A percentile compares a stretch with the other conserved stretches of the same genome.
phyloP scores from a whole-genome alignment of 352 stramenopile genomes.

The Pythium plurisporium region DNA sequence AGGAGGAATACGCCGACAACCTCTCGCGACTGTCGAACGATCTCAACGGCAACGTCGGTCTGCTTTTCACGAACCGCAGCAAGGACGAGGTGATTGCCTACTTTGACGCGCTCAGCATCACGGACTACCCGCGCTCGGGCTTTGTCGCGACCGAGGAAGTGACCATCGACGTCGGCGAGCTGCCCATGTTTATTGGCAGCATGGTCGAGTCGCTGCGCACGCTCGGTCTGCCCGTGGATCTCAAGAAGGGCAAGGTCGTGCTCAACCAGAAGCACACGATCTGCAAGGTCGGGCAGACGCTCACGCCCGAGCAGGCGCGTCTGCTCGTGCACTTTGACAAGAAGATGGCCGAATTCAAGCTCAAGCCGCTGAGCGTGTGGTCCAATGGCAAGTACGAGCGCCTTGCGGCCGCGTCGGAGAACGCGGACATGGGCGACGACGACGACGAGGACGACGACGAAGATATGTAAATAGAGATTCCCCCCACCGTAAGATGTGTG shows the following conservation, averaged over 20 bases:
- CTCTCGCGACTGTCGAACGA: constrained; percentile 89
- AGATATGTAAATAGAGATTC: constrained; percentile 32
- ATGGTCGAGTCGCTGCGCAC: constrained; percentile 97
- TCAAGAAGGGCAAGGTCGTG: constrained; percentile 94
- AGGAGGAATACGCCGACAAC: constrained; percentile 97
- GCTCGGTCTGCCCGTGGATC: constrained; percentile 94
- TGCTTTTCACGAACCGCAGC: constrained; percentile 94
- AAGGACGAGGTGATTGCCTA: constrained; percentile 89
- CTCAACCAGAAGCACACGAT: constrained; percentile 92
- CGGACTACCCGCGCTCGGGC: constrained; percentile 93
- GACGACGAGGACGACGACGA: constrained; percentile 54
- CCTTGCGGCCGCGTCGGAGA: constrained; percentile 40
- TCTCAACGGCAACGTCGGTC: constrained; percentile 90
- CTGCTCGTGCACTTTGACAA: constrained; percentile 91
- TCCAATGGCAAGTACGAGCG: constrained; percentile 70
- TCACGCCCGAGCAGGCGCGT: constrained; percentile 95
- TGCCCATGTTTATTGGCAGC: constrained; percentile 93
- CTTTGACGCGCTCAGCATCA: constrained; percentile 88
- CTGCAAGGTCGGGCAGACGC: constrained; percentile 91
- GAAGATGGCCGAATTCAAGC: constrained; percentile 86
- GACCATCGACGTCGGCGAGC: constrained; percentile 79
- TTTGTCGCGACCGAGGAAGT: constrained; percentile 90
- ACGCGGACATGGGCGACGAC: constrained; percentile 25
- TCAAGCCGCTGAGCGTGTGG: constrained; percentile 75
- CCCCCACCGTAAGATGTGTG: not conserved